These are phyloP conservation scores for Volvox carteri DNA, from an alignment of 163 green algal genomes.

Conservation along the genomic window DNA sequence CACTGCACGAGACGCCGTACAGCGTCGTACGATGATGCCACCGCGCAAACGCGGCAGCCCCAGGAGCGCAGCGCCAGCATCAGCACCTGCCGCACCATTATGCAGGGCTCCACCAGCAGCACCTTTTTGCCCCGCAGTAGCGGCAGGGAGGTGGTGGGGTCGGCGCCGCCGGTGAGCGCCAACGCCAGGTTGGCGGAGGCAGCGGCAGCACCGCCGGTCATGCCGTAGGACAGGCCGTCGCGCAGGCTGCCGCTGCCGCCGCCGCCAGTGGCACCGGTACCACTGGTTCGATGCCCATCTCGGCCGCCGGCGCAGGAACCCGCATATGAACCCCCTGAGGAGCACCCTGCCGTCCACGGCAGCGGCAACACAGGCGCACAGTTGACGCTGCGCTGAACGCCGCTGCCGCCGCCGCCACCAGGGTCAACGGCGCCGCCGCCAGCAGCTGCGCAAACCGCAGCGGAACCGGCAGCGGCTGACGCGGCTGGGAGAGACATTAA, in stretches of 20 bases:
- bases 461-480: neutral
- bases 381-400: slow-evolving; percentile 11
- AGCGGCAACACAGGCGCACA: neutral
- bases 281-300: slow-evolving; percentile 5
- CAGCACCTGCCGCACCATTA: slow-evolving; percentile 79
- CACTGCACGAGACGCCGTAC: slow-evolving; percentile 54
- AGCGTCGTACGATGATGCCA: slow-evolving; percentile 64
- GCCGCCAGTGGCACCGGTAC: neutral
- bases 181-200: neutral
- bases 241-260: neutral
- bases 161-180: slow-evolving; percentile 1
- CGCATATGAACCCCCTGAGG: neutral
- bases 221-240: neutral
- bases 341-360: slow-evolving; percentile 26
- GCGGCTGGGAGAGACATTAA: neutral
- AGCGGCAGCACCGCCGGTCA: neutral
- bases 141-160: slow-evolving; percentile 14
- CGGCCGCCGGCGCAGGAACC: neutral
- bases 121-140: slow-evolving; percentile 74
- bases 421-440: neutral
- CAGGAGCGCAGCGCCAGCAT: slow-evolving; percentile 71
- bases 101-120: slow-evolving; percentile 80
- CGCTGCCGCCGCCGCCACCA: neutral
- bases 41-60: slow-evolving; percentile 75
- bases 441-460: neutral